These are phyloP conservation scores for Graphium sp. DNA, from an alignment of 2,329 filamentous ascomycete genomes.

Conservation along the genomic window DNA sequence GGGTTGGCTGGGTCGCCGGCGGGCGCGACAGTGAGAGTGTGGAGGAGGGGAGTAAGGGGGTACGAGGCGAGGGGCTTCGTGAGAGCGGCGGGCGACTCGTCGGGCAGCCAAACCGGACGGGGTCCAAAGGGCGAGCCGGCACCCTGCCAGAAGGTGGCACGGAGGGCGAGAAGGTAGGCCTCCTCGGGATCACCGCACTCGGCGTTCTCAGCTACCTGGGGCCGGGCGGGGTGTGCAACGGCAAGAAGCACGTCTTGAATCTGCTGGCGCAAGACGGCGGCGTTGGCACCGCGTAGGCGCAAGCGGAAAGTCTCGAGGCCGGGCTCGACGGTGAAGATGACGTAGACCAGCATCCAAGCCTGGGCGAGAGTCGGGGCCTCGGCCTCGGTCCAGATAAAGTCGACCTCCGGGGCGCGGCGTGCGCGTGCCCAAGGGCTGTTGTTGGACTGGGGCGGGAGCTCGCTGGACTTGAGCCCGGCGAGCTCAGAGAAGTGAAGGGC, in stretches of 20 bases:
- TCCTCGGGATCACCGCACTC: constrained; percentile 9
- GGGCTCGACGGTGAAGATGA: constrained; percentile 31
- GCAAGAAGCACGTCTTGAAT: constrained; percentile 29
- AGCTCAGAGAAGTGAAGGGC: constrained; percentile 26
- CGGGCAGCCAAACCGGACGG: constrained; percentile 42
- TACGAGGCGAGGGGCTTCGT: constrained; percentile 22
- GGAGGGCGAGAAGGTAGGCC: constrained; percentile 23
- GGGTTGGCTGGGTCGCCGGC: constrained; percentile 23
- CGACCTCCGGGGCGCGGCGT: constrained; percentile 30
- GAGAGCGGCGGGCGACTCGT: constrained; percentile 20
- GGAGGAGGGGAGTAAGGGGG: constrained; percentile 29
- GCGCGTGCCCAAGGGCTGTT: constrained; percentile 40
- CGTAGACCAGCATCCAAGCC: constrained; percentile 34
- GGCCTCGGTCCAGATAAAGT: constrained; percentile 22
- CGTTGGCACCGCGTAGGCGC: constrained; percentile 20
- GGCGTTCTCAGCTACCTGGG: constrained; percentile 10
- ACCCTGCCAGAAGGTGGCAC: constrained; percentile 52
- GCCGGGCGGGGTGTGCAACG: constrained; percentile 25
- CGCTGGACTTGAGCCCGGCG: constrained; percentile 27
- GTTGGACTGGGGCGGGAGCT: constrained; percentile 29
- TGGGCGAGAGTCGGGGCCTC: constrained; percentile 27
- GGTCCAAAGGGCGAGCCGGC: constrained; percentile 50
- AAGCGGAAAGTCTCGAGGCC: constrained; percentile 30
- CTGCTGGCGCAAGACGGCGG: constrained; percentile 17
- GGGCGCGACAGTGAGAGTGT: constrained; percentile 21